phyloP scores from a whole-genome alignment of 495 filamentous ascomycete genomes.

The Penicillium riverlandense region DNA sequence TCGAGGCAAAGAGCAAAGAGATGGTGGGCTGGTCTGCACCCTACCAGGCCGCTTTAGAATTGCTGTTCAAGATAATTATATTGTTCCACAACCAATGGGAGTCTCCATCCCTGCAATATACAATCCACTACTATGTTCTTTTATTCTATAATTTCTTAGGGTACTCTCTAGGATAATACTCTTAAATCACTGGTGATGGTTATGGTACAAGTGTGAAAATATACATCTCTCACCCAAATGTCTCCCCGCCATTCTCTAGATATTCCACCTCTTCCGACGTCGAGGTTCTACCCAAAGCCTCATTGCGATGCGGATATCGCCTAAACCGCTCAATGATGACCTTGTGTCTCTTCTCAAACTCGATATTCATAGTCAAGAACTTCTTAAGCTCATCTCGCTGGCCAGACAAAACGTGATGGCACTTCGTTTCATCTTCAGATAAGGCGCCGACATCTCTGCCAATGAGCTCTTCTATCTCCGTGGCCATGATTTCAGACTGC shows the following conservation, averaged over 20 bases:
- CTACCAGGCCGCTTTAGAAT: no score
- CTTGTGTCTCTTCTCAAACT: slow-evolving; percentile 20
- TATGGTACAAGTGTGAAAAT: no score
- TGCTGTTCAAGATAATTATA: no score
- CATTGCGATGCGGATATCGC: slow-evolving; percentile 21
- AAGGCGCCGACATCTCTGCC: slow-evolving; percentile 3
- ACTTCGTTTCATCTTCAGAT: slow-evolving; percentile 11
- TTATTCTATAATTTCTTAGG: no score
- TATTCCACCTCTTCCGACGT: slow-evolving; percentile 17
- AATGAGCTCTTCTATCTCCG: slow-evolving; percentile 12
- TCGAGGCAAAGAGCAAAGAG: no score
- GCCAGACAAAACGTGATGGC: slow-evolving; percentile 5
- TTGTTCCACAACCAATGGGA: no score
- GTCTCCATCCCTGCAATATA: no score
- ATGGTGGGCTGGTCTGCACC: no score
- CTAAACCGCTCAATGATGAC: slow-evolving; percentile 22
- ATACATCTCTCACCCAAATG: slow-evolving; percentile 4
- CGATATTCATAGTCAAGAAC: slow-evolving; percentile 5
- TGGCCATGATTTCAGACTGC: slow-evolving; percentile 13
- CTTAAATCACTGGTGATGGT: no score
- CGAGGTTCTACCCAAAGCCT: slow-evolving; percentile 10
- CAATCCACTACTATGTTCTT: no score
- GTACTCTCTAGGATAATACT: no score
- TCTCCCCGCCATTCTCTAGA: slow-evolving; percentile 19
- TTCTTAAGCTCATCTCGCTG: slow-evolving; percentile 5